Base-by-base conservation (phyloP, 352 stramenopile species). In the Phytophthora hybrid region DNA sequence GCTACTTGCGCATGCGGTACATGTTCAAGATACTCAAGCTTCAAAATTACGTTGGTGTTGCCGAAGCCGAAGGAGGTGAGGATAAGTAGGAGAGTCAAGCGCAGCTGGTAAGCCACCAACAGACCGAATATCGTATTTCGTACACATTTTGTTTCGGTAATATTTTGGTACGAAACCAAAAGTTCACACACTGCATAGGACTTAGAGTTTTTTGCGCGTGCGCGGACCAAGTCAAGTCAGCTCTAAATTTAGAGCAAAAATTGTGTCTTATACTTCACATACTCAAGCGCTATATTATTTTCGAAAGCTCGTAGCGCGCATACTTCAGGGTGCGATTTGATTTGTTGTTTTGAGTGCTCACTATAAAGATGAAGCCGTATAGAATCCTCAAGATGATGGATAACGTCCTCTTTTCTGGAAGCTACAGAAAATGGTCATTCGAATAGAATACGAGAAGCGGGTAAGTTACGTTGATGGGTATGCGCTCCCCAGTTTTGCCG, bases 11-110 rank as follows among this genome's bases (percentile, higher is more conserved):
- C n/a, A n/a, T n/a, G n/a, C n/a, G n/a, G n/a, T n/a, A n/a, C n/a
- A n/a, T n/a, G n/a, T n/a, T 26, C 21, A 63, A 63, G 23, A 23
- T 63, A 18, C 44, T 63, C 34, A n/a, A 18, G 13, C 39, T 63
- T 39, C 57, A 63, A 14, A 44, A 44, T 44, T 44, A 14, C 34
- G 16, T 44, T 44, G 34, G 10, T 44, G 34, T 44, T 44, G 34
- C 8, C 34, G 34, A 44, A 16, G 34, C 10, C 34, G 34, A 44
- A 44, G 34, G 8, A 44, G 34, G 8, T 44, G 34, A 44, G 9
- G 34, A 16, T 44, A 44, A 44, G 34, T 44, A 44, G 10, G 41
- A 9, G 11, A 37, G 10, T 21, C 16, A 16, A 44, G 34, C 34
- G 34, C 34, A 16, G 34, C 34, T 14, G 34, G 34, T 16, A 44